Evolutionary conservation across 257 asterid genomes (phyloP).

Genomic region (Solanum pinnatisectum): DNA sequence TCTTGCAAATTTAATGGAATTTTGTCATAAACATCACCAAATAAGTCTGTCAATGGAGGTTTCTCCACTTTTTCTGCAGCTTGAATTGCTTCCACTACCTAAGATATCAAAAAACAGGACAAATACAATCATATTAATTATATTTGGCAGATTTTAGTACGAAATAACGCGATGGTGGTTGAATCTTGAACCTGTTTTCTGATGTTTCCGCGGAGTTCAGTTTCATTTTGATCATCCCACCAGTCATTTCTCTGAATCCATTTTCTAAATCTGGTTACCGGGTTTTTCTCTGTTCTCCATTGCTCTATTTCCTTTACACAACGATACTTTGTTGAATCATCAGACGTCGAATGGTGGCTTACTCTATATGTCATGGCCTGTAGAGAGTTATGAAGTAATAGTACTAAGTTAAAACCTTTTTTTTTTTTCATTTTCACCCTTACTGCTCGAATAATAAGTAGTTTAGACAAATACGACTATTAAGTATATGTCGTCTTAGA

Average conservation of each 20-base stretch:
- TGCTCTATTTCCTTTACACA: conserved; percentile 53
- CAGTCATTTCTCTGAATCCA: conserved; percentile 67
- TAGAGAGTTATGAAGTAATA: neutral
- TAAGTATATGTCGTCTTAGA: neutral
- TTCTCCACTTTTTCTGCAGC: conserved; percentile 54
- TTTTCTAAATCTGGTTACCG: conserved; percentile 54
- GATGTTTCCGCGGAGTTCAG: conserved; percentile 33
- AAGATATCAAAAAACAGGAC: neutral
- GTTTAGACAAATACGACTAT: neutral
- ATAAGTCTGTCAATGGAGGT: conserved; percentile 39
- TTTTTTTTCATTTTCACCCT: neutral
- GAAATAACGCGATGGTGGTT: neutral
- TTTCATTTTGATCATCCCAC: conserved; percentile 73
- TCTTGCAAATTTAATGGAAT: conserved; percentile 51
- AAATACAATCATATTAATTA: neutral
- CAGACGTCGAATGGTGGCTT: conserved; percentile 89
- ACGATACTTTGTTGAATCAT: conserved; percentile 91
- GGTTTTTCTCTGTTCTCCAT: conserved; percentile 55
- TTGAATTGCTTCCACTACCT: conserved; percentile 69
- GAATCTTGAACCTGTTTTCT: conserved; percentile 49
- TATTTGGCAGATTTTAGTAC: neutral
- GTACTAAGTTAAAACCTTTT: neutral
- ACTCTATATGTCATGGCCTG: conserved; percentile 80
- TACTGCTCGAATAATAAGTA: neutral
- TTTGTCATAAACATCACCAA: conserved; percentile 56